These are phyloP conservation scores for Beauveria australis DNA, from an alignment of 2,329 filamentous ascomycete species.

Conservation along the genomic window DNA sequence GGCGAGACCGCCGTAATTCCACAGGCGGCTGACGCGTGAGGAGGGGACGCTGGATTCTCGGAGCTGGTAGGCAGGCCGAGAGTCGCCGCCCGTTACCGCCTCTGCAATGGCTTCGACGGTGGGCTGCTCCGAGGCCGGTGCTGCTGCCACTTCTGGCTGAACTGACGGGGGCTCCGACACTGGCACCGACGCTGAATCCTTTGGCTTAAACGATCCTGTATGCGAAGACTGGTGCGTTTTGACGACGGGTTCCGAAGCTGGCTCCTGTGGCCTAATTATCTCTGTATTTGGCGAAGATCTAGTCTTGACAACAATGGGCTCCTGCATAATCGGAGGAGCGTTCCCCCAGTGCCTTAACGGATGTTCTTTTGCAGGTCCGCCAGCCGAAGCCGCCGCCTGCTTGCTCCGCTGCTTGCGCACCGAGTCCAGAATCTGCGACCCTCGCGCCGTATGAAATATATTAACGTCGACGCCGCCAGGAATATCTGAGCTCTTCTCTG, in stretches of 20 bases:
- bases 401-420: constrained; percentile 17
- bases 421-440: constrained; percentile 36
- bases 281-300: not conserved
- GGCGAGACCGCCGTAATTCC: constrained; percentile 90
- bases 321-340: not conserved
- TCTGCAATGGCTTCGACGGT: not conserved
- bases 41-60: constrained; percentile 86
- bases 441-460: constrained; percentile 39
- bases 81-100: constrained; percentile 1
- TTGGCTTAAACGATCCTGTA: too few relatives aligned
- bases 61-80: constrained; percentile 53
- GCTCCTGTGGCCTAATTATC: not conserved
- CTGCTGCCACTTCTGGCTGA: not conserved
- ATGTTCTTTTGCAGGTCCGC: constrained; percentile 26
- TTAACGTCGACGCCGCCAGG: constrained; percentile 36
- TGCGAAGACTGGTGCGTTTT: too few relatives aligned
- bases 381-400: constrained; percentile 11
- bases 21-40: constrained; percentile 75
- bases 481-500: constrained; percentile 23
- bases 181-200: too few relatives aligned
- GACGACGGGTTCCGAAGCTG: too few relatives aligned
- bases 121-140: not conserved
- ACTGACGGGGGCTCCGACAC: not conserved
- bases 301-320: not conserved
- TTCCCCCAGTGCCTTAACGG: constrained; percentile 28